Evolutionary conservation across 345 rosid species (phyloP).

Genomic region (Reutealis trisperma): DNA sequence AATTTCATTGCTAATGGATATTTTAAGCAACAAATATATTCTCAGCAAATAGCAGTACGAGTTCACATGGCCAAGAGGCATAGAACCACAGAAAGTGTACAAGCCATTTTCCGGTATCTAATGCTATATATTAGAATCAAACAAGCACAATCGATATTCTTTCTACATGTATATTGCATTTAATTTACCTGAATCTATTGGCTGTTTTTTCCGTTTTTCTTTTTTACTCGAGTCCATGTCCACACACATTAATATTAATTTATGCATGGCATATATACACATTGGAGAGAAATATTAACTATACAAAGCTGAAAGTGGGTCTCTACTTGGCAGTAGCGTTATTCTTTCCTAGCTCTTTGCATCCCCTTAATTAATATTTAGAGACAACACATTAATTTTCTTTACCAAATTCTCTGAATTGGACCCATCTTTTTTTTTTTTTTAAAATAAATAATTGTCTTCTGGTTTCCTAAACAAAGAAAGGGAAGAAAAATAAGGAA

Average conservation of each 20-base stretch:
- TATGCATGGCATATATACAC: not conserved
- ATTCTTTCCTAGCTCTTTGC: constrained; percentile 31
- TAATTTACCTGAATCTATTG: not conserved
- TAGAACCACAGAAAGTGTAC: constrained; percentile 11
- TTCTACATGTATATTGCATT: not conserved
- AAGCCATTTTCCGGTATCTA: not conserved
- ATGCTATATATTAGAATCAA: constrained; percentile 10
- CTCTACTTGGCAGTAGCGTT: constrained; percentile 30
- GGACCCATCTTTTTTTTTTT: not conserved
- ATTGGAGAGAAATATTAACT: not conserved
- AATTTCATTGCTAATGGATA: not conserved
- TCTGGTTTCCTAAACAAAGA: constrained; percentile 19
- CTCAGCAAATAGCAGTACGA: constrained; percentile 5
- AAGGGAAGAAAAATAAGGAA: constrained; percentile 4
- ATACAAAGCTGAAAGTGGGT: constrained; percentile 21
- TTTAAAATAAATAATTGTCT: constrained; percentile 3
- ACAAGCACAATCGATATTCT: not conserved
- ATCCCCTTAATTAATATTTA: constrained; percentile 15
- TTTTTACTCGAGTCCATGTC: constrained; percentile 16
- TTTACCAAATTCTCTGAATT: constrained; percentile 22
- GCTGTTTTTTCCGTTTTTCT: constrained; percentile 9
- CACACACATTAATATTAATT: constrained; percentile 11
- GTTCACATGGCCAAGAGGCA: constrained; percentile 1
- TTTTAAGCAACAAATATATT: not conserved
- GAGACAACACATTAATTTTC: constrained; percentile 34